Base-by-base conservation (phyloP, 2,329 filamentous ascomycete species). In the Hypoxylon sp. region DNA sequence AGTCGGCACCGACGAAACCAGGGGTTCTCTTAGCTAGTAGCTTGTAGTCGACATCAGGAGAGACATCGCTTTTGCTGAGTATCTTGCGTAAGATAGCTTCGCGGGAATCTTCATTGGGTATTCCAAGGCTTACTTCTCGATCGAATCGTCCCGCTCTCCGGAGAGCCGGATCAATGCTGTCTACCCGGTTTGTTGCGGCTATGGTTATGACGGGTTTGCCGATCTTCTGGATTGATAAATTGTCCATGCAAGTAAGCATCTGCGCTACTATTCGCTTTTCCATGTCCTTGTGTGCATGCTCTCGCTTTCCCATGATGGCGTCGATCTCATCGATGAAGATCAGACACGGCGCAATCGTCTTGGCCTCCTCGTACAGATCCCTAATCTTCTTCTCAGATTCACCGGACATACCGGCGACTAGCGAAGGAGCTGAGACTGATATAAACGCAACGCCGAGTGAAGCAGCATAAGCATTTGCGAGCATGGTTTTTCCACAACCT, bases 251-350 rank as follows among this genome's bases (percentile, higher is more conserved):
- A 19, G 91, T 91, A 61, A 93, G 83, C 70, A 98, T 89, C 75
- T 97, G 92, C 0, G 90, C 88, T 11, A 97, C 91, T 68, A 97
- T 96, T 58, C 94, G 85, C 76, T 93, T 93, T 77, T 97, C 94
- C 89, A 97, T 95, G 71, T 97, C 93, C 75, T 91, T 90, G 75
- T 96, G 92, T 1, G 91, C 89, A 60, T 89, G 92, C 69, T 97
- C 93, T 61, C 92, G 86, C 78, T 97, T 97, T 0, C 93, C 92
- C 53, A 94, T 93, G 74, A 98, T 96, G 3, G 91, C 91, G 79
- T 99, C 94, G 57, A 98, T 93, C 73, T 97, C 91, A 72, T 97
- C 94, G 63, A 98, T 92, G 75, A 98, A 97, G 3, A 99, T 86
- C 4, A 99, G 84, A 75, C 93, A 97, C 0, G 96, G 96, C 0